phyloP scores from a whole-genome alignment of 495 filamentous ascomycete species.

The Hypoxylon rickii region DNA sequence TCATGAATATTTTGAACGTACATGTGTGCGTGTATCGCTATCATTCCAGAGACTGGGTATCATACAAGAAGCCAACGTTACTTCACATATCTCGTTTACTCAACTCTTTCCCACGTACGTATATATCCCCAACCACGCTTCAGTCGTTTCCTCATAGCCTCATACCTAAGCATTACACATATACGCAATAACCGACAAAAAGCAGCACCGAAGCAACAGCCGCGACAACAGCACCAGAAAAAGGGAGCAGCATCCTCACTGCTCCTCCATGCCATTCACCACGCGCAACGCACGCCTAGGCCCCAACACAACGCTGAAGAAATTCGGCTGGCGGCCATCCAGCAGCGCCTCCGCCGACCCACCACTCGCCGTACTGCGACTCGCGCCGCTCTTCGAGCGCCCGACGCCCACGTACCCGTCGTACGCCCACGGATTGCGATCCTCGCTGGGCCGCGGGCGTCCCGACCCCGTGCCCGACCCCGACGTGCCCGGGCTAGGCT shows the following conservation, averaged over 20 bases:
- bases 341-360: constrained; percentile 59
- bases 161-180: too few relatives aligned
- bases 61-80: constrained; percentile 11
- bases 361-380: constrained; percentile 40
- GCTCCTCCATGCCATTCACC: constrained; percentile 61
- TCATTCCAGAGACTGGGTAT: constrained; percentile 14
- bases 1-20: too few relatives aligned
- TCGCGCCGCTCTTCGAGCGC: constrained; percentile 42
- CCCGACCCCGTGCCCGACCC: constrained; percentile 18
- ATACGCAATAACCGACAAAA: too few relatives aligned
- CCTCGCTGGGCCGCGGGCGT: constrained; percentile 23
- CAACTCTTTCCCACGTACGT: background rate
- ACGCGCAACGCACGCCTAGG: constrained; percentile 74
- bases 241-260: background rate
- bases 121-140: too few relatives aligned
- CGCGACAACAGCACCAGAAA: too few relatives aligned
- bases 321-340: constrained; percentile 69
- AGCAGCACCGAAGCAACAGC: too few relatives aligned
- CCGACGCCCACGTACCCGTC: constrained; percentile 8
- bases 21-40: too few relatives aligned
- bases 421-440: constrained; percentile 20
- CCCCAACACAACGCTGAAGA: constrained; percentile 72
- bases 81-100: too few relatives aligned
- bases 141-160: too few relatives aligned
- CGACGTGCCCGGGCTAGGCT: constrained; percentile 32